phyloP scores from a whole-genome alignment of 495 filamentous ascomycete species.

The Aspergillus avenaceus region DNA sequence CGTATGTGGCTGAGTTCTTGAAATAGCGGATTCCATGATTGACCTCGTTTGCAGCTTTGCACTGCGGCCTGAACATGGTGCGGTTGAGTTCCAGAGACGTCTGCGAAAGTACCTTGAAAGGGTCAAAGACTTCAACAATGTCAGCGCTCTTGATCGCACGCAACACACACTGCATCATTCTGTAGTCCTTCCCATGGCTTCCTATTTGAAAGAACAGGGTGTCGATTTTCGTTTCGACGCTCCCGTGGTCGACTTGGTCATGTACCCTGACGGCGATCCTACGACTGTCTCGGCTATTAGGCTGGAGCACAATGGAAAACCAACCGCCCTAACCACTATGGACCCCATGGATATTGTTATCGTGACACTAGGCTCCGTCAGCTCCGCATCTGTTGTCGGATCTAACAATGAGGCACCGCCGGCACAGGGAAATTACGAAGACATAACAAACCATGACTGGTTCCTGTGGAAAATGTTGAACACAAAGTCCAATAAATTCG shows the following conservation, averaged over 20 bases:
- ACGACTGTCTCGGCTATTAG: slow-evolving; percentile 14
- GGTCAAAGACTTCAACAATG: slow-evolving; percentile 20
- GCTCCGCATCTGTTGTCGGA: slow-evolving; percentile 15
- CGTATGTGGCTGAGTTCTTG: slow-evolving; percentile 5
- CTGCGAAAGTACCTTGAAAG: slow-evolving; percentile 19
- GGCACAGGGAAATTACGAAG: slow-evolving; percentile 1
- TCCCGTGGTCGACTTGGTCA: slow-evolving; percentile 12
- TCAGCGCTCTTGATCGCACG: slow-evolving; percentile 18
- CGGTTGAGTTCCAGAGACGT: slow-evolving; percentile 25
- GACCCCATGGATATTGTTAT: slow-evolving; percentile 20
- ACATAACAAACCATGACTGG: slow-evolving; percentile 19
- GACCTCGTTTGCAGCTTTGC: slow-evolving; percentile 22
- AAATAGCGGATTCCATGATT: neutral
- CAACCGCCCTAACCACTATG: slow-evolving; percentile 10
- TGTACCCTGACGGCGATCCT: slow-evolving; percentile 7
- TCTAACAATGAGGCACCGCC: slow-evolving; percentile 8
- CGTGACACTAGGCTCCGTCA: slow-evolving; percentile 20
- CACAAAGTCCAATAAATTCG: slow-evolving; percentile 19
- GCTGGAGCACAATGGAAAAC: slow-evolving; percentile 1
- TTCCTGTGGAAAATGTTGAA: slow-evolving; percentile 19
- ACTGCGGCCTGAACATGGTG: slow-evolving; percentile 36
- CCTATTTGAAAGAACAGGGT: slow-evolving; percentile 31
- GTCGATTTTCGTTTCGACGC: slow-evolving; percentile 35
- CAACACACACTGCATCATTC: slow-evolving; percentile 33
- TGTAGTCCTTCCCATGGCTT: slow-evolving; percentile 30